Evolutionary conservation across 2,329 filamentous ascomycete species (phyloP).

Genomic region (Alternaria brassicicola): DNA sequence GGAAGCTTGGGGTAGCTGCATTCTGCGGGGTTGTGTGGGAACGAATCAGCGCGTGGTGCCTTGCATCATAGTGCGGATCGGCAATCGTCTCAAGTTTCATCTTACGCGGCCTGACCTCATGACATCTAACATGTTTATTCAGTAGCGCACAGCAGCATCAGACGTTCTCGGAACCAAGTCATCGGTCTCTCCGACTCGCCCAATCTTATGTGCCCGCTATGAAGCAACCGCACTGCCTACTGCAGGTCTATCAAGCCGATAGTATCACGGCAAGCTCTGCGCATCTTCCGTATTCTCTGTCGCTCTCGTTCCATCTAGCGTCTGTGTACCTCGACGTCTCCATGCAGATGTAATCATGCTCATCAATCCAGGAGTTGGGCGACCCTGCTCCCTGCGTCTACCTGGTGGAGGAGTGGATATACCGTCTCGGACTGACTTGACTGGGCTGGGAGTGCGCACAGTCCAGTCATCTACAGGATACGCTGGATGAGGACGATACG

Average conservation of each 20-base stretch:
- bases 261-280: constrained; percentile 15
- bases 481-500: constrained; percentile 32
- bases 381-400: constrained; percentile 16
- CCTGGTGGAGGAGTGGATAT: constrained; percentile 29
- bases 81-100: constrained; percentile 12
- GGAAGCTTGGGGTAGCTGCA: constrained; percentile 27
- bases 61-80: constrained; percentile 27
- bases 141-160: neutral
- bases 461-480: constrained; percentile 37
- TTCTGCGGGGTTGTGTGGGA: constrained; percentile 29
- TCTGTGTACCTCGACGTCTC: constrained; percentile 27
- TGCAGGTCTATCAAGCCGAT: neutral
- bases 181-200: neutral
- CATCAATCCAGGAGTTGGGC: constrained; percentile 27
- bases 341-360: constrained; percentile 29
- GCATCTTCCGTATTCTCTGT: neutral
- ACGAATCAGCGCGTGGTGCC: constrained; percentile 36
- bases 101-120: constrained; percentile 8
- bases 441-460: constrained; percentile 37
- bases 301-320: neutral
- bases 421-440: constrained; percentile 27
- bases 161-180: neutral
- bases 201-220: neutral
- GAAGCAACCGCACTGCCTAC: neutral
- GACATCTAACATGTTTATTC: neutral